These are phyloP conservation scores for Yarrowia galli DNA, from an alignment of 1,139 yeast species.

Conservation along the genomic window DNA sequence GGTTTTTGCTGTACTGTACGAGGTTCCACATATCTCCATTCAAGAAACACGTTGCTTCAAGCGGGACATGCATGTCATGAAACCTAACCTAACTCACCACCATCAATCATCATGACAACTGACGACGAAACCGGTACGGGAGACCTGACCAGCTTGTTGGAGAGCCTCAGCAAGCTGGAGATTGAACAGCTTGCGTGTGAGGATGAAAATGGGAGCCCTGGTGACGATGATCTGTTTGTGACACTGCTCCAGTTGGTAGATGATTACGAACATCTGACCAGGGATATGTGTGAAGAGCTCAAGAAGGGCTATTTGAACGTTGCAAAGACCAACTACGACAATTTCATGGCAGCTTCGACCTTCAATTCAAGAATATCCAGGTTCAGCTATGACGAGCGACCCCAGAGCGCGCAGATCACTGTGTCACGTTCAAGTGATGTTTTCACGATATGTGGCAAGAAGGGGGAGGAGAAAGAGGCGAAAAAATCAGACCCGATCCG, in stretches of 20 bases:
- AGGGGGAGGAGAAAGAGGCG: constrained; percentile 8
- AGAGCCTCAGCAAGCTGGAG: constrained; percentile 10
- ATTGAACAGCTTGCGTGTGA: background rate
- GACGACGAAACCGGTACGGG: constrained; percentile 1
- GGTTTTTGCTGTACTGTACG: no score
- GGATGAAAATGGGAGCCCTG: background rate
- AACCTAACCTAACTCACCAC: background rate
- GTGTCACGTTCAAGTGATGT: background rate
- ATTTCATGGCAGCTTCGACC: constrained; percentile 26
- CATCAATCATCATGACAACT: constrained; percentile 13
- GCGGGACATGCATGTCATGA: background rate
- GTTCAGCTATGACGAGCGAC: constrained; percentile 35
- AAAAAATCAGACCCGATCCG: constrained; percentile 19
- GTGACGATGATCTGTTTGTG: constrained; percentile 20
- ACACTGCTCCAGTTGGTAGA: constrained; percentile 9
- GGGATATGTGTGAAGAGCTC: constrained; percentile 12
- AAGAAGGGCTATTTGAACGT: constrained; percentile 7
- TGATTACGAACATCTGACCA: constrained; percentile 5
- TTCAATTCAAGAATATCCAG: constrained; percentile 10
- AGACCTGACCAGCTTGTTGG: constrained; percentile 2
- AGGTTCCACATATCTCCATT: no score
- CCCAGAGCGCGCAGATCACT: constrained; percentile 9
- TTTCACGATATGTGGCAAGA: constrained; percentile 6
- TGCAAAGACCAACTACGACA: constrained; percentile 25
- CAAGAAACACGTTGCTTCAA: background rate